Conservation (phyloP, 441 rosid species). For the Pelargonium fulgidum region DNA sequence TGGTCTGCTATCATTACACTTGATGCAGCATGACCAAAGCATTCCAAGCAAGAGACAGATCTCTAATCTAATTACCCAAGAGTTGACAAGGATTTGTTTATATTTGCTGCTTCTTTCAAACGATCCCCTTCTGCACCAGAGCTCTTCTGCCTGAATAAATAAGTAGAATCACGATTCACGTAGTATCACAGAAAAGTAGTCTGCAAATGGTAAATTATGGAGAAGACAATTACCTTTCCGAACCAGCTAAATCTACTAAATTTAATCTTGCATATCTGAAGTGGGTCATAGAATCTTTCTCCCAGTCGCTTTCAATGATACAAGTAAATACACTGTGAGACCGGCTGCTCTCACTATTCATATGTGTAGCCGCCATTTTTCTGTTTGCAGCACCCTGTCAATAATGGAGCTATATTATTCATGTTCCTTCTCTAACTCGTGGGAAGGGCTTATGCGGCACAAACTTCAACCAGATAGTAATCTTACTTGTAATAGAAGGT, state of each 20-base stretch:
- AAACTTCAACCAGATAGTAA: conserved; percentile 5
- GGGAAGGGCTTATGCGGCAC: neutral
- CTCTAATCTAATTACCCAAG: conserved; percentile 54
- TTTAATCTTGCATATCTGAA: conserved; percentile 89
- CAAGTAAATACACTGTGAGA: conserved; percentile 98
- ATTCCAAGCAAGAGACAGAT: conserved; percentile 11
- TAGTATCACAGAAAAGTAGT: conserved; percentile 13
- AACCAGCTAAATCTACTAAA: conserved; percentile 96
- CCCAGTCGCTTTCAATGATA: conserved; percentile 94
- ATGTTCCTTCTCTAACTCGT: conserved; percentile 1
- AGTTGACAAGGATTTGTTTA: conserved; percentile 87
- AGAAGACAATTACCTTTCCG: conserved; percentile 58
- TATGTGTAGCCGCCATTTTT: conserved; percentile 92
- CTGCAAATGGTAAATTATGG: conserved; percentile 7
- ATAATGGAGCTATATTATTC: conserved; percentile 15
- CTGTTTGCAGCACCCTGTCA: conserved; percentile 83
- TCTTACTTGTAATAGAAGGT: conserved; percentile 71
- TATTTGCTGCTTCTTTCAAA: conserved; percentile 90
- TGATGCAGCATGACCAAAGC: neutral
- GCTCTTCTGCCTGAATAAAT: conserved; percentile 68
- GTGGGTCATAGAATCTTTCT: conserved; percentile 80
- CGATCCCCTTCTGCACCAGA: conserved; percentile 99
- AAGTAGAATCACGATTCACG: neutral
- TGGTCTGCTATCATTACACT: neutral
- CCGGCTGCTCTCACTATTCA: conserved; percentile 97